A percentile compares a stretch with the other conserved stretches of the same genome.
phyloP scores from a whole-genome alignment of 345 rosid species.

The Balakata baccata region DNA sequence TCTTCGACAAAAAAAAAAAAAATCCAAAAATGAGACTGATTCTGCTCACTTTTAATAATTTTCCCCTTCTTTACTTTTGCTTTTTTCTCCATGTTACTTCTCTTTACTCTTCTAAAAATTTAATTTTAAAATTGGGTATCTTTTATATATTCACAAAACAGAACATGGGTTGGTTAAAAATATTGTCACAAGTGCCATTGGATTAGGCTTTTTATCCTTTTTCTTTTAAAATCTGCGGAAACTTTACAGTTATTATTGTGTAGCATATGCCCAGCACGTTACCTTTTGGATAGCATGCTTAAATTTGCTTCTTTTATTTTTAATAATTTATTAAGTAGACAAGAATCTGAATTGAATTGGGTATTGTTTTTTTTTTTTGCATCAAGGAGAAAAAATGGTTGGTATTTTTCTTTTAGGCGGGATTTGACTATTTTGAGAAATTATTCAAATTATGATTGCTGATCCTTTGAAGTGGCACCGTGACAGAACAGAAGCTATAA shows the following conservation, averaged over 20 bases:
- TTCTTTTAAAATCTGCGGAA: background rate
- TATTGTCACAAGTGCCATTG: background rate
- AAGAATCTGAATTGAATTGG: background rate
- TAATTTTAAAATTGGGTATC: background rate
- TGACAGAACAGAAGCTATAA: background rate
- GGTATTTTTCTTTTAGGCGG: conserved; percentile 16
- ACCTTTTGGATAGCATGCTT: conserved; percentile 18
- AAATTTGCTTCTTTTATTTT: background rate
- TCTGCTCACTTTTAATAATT: background rate
- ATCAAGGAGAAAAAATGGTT: background rate
- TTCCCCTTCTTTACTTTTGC: background rate
- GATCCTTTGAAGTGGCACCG: background rate
- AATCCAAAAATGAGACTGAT: background rate
- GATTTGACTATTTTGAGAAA: background rate
- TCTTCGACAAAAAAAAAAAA: background rate
- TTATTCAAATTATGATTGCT: background rate
- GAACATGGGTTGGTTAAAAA: background rate
- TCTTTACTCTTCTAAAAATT: background rate
- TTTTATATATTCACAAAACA: background rate
- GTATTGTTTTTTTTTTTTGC: too few species aligned
- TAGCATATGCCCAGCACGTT: conserved; percentile 6
- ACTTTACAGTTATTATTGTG: background rate
- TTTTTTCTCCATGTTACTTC: conserved; percentile 1
- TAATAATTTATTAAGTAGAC: background rate
- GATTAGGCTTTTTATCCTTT: background rate